A percentile compares a stretch with the other conserved stretches of the same genome.
These are phyloP conservation scores for Anacardium occidentale DNA, from an alignment of 345 rosid genomes.

Conservation along the genomic window DNA sequence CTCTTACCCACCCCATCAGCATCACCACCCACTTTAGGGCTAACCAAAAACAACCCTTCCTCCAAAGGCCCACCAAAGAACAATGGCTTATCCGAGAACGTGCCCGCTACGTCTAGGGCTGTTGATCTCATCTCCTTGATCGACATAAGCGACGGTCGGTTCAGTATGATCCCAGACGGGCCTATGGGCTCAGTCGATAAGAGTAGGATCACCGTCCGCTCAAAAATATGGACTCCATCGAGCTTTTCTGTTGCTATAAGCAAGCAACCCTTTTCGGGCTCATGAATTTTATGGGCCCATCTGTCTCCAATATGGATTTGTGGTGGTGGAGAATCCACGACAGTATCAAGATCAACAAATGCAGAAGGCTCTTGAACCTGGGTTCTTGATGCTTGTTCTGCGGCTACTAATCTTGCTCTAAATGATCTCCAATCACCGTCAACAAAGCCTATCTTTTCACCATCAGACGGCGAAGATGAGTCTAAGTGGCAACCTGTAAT, in stretches of 20 bases:
- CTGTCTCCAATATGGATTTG: conserved; percentile 40
- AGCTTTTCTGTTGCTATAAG: conserved; percentile 89
- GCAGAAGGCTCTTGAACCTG: conserved; percentile 39
- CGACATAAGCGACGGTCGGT: conserved; percentile 81
- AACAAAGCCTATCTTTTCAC: conserved; percentile 31
- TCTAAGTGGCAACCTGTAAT: conserved; percentile 52
- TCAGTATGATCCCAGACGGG: conserved; percentile 75
- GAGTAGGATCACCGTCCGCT: conserved; percentile 78
- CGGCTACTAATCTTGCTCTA: conserved; percentile 73
- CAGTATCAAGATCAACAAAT: conserved; percentile 34
- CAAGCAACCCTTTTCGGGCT: conserved; percentile 82
- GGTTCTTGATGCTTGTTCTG: conserved; percentile 38
- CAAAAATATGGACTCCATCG: conserved; percentile 81
- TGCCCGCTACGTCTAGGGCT: conserved; percentile 48
- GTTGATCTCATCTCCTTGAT: conserved; percentile 70
- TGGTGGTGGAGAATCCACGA: conserved; percentile 30
- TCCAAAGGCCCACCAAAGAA: conserved; percentile 94
- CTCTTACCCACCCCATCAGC: conserved; percentile 47
- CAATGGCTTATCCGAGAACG: conserved; percentile 61
- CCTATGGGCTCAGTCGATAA: conserved; percentile 70
- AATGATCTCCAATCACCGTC: conserved; percentile 72
- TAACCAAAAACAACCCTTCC: conserved; percentile 67
- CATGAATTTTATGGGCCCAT: conserved; percentile 83
- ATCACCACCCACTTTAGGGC: conserved; percentile 39
- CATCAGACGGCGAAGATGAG: conserved; percentile 43